Evolutionary conservation across 164 flowering plant species (phyloP).

Genomic region (Vitis amurensis): DNA sequence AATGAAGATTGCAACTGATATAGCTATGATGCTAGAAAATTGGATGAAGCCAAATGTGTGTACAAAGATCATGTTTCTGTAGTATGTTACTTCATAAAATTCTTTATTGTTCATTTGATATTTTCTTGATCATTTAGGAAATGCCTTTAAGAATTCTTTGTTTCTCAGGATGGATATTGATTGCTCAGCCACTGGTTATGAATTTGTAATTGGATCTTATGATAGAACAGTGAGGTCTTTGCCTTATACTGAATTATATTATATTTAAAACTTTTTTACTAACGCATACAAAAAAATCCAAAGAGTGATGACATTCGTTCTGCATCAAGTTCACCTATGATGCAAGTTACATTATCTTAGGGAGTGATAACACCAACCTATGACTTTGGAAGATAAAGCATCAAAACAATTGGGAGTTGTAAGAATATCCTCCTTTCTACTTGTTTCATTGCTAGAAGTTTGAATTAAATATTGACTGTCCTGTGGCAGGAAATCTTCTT

Average conservation of each 20-base stretch:
- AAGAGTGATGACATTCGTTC: conserved; percentile 14
- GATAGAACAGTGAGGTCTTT: conserved; percentile 81
- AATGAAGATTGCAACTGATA: conserved; percentile 96
- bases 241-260: neutral
- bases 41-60: conserved; percentile 85
- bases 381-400: conserved; percentile 97
- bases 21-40: conserved; percentile 78
- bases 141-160: neutral
- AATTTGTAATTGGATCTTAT: conserved; percentile 96
- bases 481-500: neutral
- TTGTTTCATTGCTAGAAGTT: neutral
- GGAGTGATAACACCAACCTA: conserved; percentile 95
- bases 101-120: neutral
- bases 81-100: conserved; percentile 40
- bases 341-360: conserved; percentile 77
- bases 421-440: conserved; percentile 31
- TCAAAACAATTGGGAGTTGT: conserved; percentile 97
- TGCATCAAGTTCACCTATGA: conserved; percentile 84
- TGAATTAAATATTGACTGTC: neutral
- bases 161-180: conserved; percentile 91
- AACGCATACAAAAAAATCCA: neutral
- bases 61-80: conserved; percentile 94
- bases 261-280: neutral
- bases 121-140: neutral
- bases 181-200: conserved; percentile 93